These are phyloP conservation scores for Spiraea crenata DNA, from an alignment of 331 rosid genomes.

Conservation along the genomic window DNA sequence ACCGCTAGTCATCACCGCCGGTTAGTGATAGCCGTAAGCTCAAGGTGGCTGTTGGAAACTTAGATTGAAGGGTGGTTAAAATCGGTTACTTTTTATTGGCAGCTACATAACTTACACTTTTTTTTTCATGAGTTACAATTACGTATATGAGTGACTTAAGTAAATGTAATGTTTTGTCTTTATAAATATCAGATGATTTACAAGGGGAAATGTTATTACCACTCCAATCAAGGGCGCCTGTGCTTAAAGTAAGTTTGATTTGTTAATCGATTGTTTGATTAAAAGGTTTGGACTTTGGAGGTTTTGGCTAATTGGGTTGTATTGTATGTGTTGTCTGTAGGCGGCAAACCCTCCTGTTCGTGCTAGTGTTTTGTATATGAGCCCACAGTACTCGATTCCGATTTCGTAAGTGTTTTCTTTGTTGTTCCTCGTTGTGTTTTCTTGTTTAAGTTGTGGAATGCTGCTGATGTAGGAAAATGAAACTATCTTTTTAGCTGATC, in stretches of 20 bases:
- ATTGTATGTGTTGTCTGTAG: conserved; percentile 33
- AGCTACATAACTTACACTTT: too few species aligned
- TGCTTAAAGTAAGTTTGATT: conserved; percentile 50
- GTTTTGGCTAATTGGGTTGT: background rate
- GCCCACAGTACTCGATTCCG: conserved; percentile 65
- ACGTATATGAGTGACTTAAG: too few species aligned
- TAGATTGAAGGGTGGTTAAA: too few species aligned
- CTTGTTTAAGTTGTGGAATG: background rate
- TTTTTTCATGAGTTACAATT: too few species aligned
- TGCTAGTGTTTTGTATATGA: conserved; percentile 77
- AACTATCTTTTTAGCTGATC: background rate
- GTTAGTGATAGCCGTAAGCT: too few species aligned
- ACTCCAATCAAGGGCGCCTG: too few species aligned
- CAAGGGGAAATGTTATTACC: too few species aligned
- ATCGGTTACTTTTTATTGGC: too few species aligned
- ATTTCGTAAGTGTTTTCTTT: conserved; percentile 53
- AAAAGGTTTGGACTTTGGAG: background rate
- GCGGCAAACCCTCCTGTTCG: conserved; percentile 93
- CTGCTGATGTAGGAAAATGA: background rate
- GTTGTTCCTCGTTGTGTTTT: background rate
- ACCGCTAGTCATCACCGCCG: conserved; percentile 11
- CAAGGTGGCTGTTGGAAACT: background rate
- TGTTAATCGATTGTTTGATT: background rate
- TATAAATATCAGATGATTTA: too few species aligned
- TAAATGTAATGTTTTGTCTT: too few species aligned